phyloP scores from a whole-genome alignment of 2,329 filamentous ascomycete genomes.

The Lasiodiplodia theobromae region DNA sequence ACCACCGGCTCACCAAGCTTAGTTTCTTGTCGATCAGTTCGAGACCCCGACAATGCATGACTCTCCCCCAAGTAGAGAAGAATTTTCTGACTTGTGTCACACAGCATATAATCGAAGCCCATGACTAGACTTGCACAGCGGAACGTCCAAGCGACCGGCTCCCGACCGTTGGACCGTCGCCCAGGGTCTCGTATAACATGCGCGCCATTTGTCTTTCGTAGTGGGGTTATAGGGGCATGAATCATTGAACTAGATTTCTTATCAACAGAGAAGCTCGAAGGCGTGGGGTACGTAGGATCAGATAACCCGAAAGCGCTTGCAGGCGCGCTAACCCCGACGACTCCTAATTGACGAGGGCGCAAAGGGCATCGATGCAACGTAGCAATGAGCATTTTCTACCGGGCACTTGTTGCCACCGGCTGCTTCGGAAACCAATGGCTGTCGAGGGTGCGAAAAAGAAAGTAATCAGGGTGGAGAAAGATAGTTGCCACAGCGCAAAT shows the following conservation, averaged over 20 bases:
- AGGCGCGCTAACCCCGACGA: neutral
- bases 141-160: neutral
- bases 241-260: neutral
- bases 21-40: conserved; percentile 10
- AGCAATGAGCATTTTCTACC: neutral
- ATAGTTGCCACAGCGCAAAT: neutral
- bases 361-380: no score
- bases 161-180: neutral
- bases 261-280: neutral
- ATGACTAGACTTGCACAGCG: neutral
- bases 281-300: neutral
- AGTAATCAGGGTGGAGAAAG: neutral
- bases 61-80: neutral
- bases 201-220: neutral
- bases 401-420: neutral
- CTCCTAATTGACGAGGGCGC: no score
- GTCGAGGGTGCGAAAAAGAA: neutral
- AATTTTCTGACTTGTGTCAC: neutral
- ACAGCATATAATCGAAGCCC: neutral
- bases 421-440: neutral
- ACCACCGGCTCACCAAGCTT: neutral
- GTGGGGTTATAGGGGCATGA: neutral
- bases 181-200: neutral
- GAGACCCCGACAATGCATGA: neutral
- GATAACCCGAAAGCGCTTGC: neutral